Percentiles rank a stretch among this genome's conserved stretches.
Evolutionary conservation across 495 filamentous ascomycete species (phyloP).

Genomic region (Xylaria grammica): DNA sequence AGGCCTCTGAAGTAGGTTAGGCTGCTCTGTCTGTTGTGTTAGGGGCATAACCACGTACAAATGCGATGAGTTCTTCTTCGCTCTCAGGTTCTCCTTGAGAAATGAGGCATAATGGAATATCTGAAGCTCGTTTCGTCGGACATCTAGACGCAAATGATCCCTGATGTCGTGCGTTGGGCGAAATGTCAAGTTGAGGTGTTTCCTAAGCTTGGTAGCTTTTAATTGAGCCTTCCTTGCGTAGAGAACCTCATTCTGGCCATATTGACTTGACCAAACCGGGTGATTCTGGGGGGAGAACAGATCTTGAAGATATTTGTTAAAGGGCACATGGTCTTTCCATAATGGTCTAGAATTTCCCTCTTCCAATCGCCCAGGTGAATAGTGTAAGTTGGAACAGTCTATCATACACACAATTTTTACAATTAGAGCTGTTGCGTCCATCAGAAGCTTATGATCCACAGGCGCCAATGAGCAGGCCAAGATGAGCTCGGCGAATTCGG

Average conservation of each 20-base stretch:
- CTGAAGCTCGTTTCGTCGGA: conserved; percentile 33
- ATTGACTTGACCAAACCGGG: conserved; percentile 28
- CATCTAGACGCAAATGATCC: conserved; percentile 39
- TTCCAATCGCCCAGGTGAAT: conserved; percentile 32
- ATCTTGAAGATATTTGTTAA: conserved; percentile 33
- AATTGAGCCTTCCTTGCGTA: conserved; percentile 21
- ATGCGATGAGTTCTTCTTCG: conserved; percentile 26
- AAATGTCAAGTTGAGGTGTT: conserved; percentile 31
- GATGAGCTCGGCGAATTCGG: conserved; percentile 6
- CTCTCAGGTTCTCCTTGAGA: conserved; percentile 41
- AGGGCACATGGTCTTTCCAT: conserved; percentile 34
- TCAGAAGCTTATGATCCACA: neutral
- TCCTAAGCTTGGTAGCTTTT: conserved; percentile 32
- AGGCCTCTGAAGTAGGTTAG: conserved; percentile 21
- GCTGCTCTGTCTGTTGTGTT: neutral
- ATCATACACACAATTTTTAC: conserved; percentile 40
- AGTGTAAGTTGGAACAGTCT: conserved; percentile 32
- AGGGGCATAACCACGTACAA: conserved; percentile 8
- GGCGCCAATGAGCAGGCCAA: conserved; percentile 7
- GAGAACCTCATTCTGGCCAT: neutral
- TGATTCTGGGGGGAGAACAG: conserved; percentile 37
- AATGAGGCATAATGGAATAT: conserved; percentile 42
- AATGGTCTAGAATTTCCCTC: conserved; percentile 25
- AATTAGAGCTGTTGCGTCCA: conserved; percentile 24
- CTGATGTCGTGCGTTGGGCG: conserved; percentile 40